Conservation (phyloP, 345 rosid genomes). For the Noccaea bulbosa region DNA sequence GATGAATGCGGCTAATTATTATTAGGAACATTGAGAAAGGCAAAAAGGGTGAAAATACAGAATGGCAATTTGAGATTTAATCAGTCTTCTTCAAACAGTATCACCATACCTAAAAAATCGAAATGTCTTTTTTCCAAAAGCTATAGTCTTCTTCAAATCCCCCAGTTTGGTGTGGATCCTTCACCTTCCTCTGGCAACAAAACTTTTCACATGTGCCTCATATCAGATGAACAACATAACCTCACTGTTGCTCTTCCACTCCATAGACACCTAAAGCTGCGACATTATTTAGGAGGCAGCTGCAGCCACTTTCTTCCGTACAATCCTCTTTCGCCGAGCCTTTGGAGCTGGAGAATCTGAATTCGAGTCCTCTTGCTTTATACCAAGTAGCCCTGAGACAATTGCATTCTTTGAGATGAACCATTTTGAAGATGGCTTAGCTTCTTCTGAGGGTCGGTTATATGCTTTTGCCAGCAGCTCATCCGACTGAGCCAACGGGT, state of each 20-base stretch:
- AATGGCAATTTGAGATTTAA: slow-evolving; percentile 21
- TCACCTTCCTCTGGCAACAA: slow-evolving; percentile 38
- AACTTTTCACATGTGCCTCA: slow-evolving; percentile 36
- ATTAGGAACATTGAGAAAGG: slow-evolving; percentile 31
- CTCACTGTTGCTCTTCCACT: slow-evolving; percentile 35
- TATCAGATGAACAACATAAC: slow-evolving; percentile 32
- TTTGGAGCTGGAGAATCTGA: slow-evolving; percentile 61
- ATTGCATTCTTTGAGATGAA: slow-evolving; percentile 79
- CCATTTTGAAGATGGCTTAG: slow-evolving; percentile 67
- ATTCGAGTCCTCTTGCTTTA: slow-evolving; percentile 56
- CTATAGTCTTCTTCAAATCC: slow-evolving; percentile 11
- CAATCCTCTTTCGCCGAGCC: slow-evolving; percentile 77
- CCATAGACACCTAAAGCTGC: slow-evolving; percentile 18
- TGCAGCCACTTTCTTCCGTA: slow-evolving; percentile 74
- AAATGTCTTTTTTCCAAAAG: slow-evolving; percentile 6
- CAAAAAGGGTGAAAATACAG: slow-evolving; percentile 3
- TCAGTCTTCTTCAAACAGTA: slow-evolving; percentile 4
- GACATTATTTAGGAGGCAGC: slow-evolving; percentile 36
- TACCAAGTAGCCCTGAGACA: slow-evolving; percentile 80
- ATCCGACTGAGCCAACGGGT: slow-evolving; percentile 79
- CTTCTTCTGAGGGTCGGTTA: slow-evolving; percentile 60
- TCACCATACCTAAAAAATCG: slow-evolving; percentile 19
- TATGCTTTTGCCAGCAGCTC: slow-evolving; percentile 69
- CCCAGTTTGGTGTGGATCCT: slow-evolving; percentile 25
- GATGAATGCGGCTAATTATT: slow-evolving; percentile 31